Evolutionary conservation across 306 rosid species (phyloP), one percentile per base, ranked within the genome.

Genomic region (Cyamopsis tetragonoloba): DNA sequence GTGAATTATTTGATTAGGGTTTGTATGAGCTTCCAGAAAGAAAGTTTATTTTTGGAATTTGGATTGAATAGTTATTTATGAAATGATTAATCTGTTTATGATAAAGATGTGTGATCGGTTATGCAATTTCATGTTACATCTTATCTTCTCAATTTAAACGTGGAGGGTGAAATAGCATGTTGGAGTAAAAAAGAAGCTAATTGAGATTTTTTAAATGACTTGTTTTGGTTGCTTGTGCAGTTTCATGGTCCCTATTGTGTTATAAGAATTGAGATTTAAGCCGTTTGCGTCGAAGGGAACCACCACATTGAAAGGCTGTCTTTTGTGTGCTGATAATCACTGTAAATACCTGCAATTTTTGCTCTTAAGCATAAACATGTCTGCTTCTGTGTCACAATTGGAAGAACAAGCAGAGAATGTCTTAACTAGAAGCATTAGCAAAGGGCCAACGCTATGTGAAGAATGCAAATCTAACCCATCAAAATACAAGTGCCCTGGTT

Each of bases 401-500:
- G 70, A 66, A 57, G 85, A 70, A 72, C 59, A 68, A 66, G 71
- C 41, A 48, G 80, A 49, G 28, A 24, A 32, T 24, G 71, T 57
- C 11, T 38, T 82, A 17, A 30, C 19, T 19, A 72, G 59, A 58
- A 48, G 76, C 30, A 58, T 23, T 20, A 4, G 17, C 4, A 50
- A 74, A 62, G 65, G 6, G 18, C 22, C 57, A 59, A 48, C 39
- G 2, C 3, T 68, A 7, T 95, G 99, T 59, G 82, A 85, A 50
- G 96, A 90, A 74, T 95, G 99, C 88, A 83, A 83, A 72, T 59
- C 51, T 1, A 86, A 81, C 17, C 84, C 86, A 8, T 86, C 81
- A 7, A 90, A 85, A 62, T 95, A 88, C 79, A 90, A 79, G 64
- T 95, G 99, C 63, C 99, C 99, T 0, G 85, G 91, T 27, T 95